Conservation (phyloP, 768 basidiomycete species). For the Suillus americanus region DNA sequence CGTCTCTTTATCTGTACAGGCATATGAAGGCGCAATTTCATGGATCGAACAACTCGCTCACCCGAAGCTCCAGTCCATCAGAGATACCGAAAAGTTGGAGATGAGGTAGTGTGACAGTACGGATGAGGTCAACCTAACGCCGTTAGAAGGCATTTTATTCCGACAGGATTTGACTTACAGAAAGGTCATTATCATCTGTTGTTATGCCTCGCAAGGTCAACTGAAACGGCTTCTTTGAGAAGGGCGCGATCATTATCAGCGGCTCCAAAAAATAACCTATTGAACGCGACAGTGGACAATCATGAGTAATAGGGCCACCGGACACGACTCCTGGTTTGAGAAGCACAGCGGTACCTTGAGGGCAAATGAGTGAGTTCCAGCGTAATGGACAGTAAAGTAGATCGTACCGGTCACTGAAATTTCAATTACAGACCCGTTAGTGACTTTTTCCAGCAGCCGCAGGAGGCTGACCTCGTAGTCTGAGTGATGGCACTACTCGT, state of each 20-base stretch:
- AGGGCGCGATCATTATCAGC: slow-evolving; percentile 86
- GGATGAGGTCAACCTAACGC: slow-evolving; percentile 76
- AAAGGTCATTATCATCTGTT: slow-evolving; percentile 89
- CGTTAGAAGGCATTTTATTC: slow-evolving; percentile 14
- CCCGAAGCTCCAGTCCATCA: slow-evolving; percentile 87
- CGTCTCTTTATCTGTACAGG: slow-evolving; percentile 82
- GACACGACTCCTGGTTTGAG: slow-evolving; percentile 90
- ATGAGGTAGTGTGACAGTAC: slow-evolving; percentile 90
- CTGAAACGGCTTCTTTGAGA: slow-evolving; percentile 83
- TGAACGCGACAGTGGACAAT: slow-evolving; percentile 85
- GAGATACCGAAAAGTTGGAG: slow-evolving; percentile 88
- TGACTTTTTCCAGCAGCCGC: slow-evolving; percentile 83
- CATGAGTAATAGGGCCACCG: slow-evolving; percentile 79
- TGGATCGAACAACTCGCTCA: slow-evolving; percentile 31
- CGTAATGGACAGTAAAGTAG: not conserved
- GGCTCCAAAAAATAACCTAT: slow-evolving; percentile 96
- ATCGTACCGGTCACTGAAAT: slow-evolving; percentile 89
- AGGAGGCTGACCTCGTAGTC: slow-evolving; percentile 94
- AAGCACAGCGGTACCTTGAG: slow-evolving; percentile 82
- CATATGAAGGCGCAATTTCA: not conserved
- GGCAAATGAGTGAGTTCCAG: not conserved
- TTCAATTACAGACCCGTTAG: slow-evolving; percentile 93
- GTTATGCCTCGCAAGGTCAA: slow-evolving; percentile 88
- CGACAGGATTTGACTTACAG: slow-evolving; percentile 46
- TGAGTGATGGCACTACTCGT: slow-evolving; percentile 26